phyloP scores from a whole-genome alignment of 129 eudicot genomes.

The Centella asiatica region DNA sequence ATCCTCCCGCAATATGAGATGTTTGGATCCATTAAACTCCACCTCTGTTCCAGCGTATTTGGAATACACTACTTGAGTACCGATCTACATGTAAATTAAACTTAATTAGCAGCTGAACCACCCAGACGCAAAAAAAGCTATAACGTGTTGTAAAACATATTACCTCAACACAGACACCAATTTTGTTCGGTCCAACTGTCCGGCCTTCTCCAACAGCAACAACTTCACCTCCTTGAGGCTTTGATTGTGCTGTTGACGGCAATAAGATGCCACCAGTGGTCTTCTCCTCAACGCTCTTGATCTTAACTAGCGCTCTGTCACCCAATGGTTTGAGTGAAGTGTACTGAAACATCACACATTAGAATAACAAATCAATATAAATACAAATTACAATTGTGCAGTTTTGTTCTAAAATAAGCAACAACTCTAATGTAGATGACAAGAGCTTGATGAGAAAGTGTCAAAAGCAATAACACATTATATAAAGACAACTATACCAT shows the following conservation, averaged over 20 bases:
- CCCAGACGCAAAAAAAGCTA: neutral
- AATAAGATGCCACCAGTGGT: slow-evolving; percentile 66
- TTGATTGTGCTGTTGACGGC: slow-evolving; percentile 67
- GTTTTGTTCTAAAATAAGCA: too few relatives aligned
- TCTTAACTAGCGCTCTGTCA: slow-evolving; percentile 66
- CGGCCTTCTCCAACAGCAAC: slow-evolving; percentile 91
- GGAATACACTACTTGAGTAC: slow-evolving; percentile 73
- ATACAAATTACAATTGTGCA: neutral
- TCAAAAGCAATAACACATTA: too few relatives aligned
- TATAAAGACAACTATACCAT: too few relatives aligned
- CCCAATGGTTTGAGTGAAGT: slow-evolving; percentile 85
- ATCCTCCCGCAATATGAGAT: slow-evolving; percentile 77
- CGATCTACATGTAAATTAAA: slow-evolving; percentile 35
- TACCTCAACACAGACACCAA: slow-evolving; percentile 62
- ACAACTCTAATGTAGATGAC: too few relatives aligned
- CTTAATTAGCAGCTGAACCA: slow-evolving; percentile 1
- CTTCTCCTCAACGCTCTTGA: slow-evolving; percentile 75
- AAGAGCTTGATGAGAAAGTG: too few relatives aligned
- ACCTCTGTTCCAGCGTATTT: slow-evolving; percentile 91
- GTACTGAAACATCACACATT: slow-evolving; percentile 36
- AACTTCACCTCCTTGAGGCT: slow-evolving; percentile 87
- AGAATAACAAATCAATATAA: neutral
- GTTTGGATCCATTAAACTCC: slow-evolving; percentile 64
- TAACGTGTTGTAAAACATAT: neutral
- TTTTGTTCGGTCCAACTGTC: slow-evolving; percentile 54